Conservation (phyloP, 2,329 filamentous ascomycete genomes). For the Teratosphaeria zuluensis region DNA sequence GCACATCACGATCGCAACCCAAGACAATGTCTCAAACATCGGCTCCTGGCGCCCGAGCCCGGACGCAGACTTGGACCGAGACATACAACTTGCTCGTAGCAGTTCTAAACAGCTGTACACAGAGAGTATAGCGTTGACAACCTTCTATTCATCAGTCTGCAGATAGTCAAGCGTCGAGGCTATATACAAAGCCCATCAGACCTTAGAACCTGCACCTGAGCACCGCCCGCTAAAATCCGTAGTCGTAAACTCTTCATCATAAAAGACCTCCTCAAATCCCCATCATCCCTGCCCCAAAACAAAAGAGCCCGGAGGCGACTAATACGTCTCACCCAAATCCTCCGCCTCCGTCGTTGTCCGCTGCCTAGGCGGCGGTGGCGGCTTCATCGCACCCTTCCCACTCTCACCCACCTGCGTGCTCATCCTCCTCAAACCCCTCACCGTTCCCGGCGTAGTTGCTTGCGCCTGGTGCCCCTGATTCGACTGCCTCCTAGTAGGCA, state of each 20-base stretch:
- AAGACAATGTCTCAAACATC: no score
- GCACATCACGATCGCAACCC: no score
- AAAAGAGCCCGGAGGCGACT: background rate
- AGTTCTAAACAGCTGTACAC: no score
- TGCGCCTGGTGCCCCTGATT: slow-evolving; percentile 2
- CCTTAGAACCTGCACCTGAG: background rate
- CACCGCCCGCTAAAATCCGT: background rate
- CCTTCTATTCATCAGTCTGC: no score
- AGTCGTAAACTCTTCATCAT: background rate
- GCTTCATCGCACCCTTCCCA: slow-evolving; percentile 34
- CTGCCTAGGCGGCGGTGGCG: slow-evolving; percentile 35
- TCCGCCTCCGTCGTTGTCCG: slow-evolving; percentile 18
- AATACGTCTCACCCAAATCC: slow-evolving; percentile 28
- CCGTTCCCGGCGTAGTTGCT: background rate
- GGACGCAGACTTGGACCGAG: no score
- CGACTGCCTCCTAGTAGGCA: slow-evolving; percentile 5
- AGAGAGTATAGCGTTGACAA: no score
- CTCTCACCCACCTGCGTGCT: slow-evolving; percentile 13
- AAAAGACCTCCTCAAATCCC: background rate
- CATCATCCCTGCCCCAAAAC: background rate
- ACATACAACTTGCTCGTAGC: no score
- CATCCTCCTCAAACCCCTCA: slow-evolving; percentile 8
- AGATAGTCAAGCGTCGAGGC: no score
- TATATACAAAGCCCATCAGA: no score
- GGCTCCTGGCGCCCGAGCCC: no score